Percentiles rank a stretch among this genome's conserved stretches.
phyloP scores from a whole-genome alignment of 768 basidiomycete genomes.

The Heimioporus sp. region DNA sequence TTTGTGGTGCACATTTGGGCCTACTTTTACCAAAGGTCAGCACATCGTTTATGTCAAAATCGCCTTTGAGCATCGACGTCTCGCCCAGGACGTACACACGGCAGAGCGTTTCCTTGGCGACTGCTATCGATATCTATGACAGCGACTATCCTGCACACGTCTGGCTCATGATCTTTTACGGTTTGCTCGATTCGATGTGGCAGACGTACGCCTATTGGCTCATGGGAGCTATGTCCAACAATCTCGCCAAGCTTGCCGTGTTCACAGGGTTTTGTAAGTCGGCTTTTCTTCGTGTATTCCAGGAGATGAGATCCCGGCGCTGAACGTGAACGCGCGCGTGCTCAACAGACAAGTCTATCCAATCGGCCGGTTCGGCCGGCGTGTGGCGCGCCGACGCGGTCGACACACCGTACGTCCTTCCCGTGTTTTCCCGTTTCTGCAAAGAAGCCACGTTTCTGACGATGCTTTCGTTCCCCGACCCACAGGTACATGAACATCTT shows the following conservation, averaged over 20 bases:
- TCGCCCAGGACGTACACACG: slow-evolving; percentile 51
- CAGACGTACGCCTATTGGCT: slow-evolving; percentile 83
- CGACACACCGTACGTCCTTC: slow-evolving; percentile 51
- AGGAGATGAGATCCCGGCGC: neutral
- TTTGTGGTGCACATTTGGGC: slow-evolving; percentile 76
- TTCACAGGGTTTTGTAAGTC: slow-evolving; percentile 78
- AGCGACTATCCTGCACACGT: slow-evolving; percentile 53
- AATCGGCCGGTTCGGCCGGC: slow-evolving; percentile 71
- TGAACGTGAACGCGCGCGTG: neutral
- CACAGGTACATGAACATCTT: slow-evolving; percentile 70
- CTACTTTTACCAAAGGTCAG: slow-evolving; percentile 72
- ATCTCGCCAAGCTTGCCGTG: slow-evolving; percentile 75
- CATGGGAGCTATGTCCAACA: slow-evolving; percentile 86
- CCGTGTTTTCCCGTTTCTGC: too few relatives aligned
- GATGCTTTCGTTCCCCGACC: too few relatives aligned
- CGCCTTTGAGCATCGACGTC: neutral
- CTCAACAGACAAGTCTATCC: slow-evolving; percentile 75
- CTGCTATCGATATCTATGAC: slow-evolving; percentile 60
- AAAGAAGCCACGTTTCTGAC: too few relatives aligned
- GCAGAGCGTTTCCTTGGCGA: slow-evolving; percentile 35
- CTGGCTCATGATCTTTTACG: slow-evolving; percentile 61
- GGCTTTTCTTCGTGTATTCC: neutral
- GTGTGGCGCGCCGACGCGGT: slow-evolving; percentile 71
- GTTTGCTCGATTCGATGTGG: slow-evolving; percentile 84
- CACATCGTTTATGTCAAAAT: neutral